Evolutionary conservation across 1,284 basidiomycete genomes (phyloP), one percentile per base, ranked within the genome.

Genomic region (Ganoderma resinaceum): DNA sequence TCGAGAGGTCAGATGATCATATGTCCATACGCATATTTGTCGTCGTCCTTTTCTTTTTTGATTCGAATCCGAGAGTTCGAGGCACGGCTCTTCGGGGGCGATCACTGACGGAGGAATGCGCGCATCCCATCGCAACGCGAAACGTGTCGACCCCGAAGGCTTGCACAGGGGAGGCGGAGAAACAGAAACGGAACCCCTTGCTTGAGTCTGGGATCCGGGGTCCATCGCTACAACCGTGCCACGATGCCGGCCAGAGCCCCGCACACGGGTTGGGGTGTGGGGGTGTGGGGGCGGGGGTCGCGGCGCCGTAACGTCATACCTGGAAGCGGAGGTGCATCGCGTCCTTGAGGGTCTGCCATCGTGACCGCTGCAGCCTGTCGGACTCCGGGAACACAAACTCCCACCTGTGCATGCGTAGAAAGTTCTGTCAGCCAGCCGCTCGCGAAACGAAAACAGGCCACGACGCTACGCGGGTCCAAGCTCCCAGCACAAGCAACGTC

Each of bases 361-460:
- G 74, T 59, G 75, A 74, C 52, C 70, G 72, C 63, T 76, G 75
- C 18, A 69, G 53, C 58, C 72, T 74, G 38, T 77, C 76, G 31
- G 71, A 71, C 57, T 78, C 76, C 9, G 76, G 74, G 70, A 78
- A 78, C 55, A 76, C 70, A 67, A 79, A 79, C 35, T 78, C 77
- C 78, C 78, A 79, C 65, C 78, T 79, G 67, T 31, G 59, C 43
- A 35, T 49, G 42, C 52, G 43, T 11, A 16, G 58, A 26, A n/a
- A n/a, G 37, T n/a, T 38, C 33, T 14, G 68, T 70, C 66, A 72
- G 71, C 53, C 26, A 33, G n/a, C 33, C 57, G 53, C 35, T 40
- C 61, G 23, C 20, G 55, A 37, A 58, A 3, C 16, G 3, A 29
- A 29, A 9, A 35, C 6, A 14, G 33, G 31, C 16, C 52, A 18